phyloP scores from a whole-genome alignment of 148 eudicot species.

The Rhododendron simsii region DNA sequence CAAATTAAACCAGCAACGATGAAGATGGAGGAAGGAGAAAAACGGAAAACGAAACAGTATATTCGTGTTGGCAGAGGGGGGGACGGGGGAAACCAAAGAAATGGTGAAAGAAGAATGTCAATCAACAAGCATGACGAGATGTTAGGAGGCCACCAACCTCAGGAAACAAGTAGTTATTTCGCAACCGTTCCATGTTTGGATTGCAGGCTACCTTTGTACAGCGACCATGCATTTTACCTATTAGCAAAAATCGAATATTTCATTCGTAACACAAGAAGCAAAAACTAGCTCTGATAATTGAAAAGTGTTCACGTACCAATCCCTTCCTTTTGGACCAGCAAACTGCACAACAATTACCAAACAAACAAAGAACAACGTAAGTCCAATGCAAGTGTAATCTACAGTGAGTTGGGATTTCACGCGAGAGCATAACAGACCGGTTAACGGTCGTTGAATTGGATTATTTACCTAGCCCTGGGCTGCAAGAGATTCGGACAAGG shows the following conservation, averaged over 20 bases:
- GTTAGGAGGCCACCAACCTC: conserved; percentile 37
- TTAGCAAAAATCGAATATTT: neutral
- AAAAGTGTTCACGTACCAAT: conserved; percentile 14
- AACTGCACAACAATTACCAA: conserved; percentile 24
- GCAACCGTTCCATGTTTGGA: conserved; percentile 60
- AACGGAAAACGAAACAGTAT: too few species aligned
- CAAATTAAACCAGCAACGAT: too few species aligned
- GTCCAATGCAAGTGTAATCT: neutral
- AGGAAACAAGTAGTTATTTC: conserved; percentile 64
- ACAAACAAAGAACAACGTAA: neutral
- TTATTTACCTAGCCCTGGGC: conserved; percentile 29
- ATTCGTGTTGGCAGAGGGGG: too few species aligned
- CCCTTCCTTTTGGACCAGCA: conserved; percentile 18
- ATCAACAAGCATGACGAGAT: neutral
- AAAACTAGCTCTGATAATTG: neutral
- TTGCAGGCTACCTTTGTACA: conserved; percentile 57
- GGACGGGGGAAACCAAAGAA: too few species aligned
- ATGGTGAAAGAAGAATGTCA: too few species aligned
- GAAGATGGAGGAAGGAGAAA: too few species aligned
- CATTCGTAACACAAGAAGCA: neutral
- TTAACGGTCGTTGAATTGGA: neutral
- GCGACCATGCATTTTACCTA: conserved; percentile 9
- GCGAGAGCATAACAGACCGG: neutral
- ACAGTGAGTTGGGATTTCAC: neutral
- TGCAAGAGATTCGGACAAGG: conserved; percentile 11